phyloP scores from a whole-genome alignment of 2,329 filamentous ascomycete genomes.

The Fusarium sp. region DNA sequence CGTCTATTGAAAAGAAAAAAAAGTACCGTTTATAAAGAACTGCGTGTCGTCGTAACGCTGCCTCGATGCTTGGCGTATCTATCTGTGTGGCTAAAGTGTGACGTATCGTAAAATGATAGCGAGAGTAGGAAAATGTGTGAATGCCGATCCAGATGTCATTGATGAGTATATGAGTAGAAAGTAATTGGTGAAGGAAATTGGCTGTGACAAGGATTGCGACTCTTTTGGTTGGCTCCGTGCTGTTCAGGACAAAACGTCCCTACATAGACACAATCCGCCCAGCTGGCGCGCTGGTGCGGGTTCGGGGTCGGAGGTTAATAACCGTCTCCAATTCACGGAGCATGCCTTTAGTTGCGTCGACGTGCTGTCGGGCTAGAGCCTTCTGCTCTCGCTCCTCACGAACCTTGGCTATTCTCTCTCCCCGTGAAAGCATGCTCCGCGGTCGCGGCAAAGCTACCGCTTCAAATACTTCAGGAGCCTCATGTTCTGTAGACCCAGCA shows the following conservation, averaged over 20 bases:
- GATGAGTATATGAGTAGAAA: conserved; percentile 3
- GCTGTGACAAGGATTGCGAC: conserved; percentile 11
- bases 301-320: conserved; percentile 66
- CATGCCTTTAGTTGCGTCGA: conserved; percentile 88
- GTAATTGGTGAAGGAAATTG: conserved; percentile 11
- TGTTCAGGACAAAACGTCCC: conserved; percentile 27
- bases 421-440: conserved; percentile 76
- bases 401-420: conserved; percentile 88
- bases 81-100: conserved; percentile 21
- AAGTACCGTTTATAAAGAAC: conserved; percentile 24
- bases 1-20: conserved; percentile 18
- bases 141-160: conserved; percentile 12
- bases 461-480: conserved; percentile 86
- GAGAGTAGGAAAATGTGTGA: conserved; percentile 17
- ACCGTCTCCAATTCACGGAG: conserved; percentile 91
- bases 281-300: conserved; percentile 50
- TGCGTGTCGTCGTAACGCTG: conserved; percentile 37
- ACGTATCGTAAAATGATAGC: conserved; percentile 25
- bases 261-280: conserved; percentile 57
- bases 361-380: conserved; percentile 74
- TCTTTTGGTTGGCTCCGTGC: conserved; percentile 10
- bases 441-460: conserved; percentile 80
- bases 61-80: conserved; percentile 23
- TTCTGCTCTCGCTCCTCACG: conserved; percentile 84
- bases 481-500: conserved; percentile 65